A percentile compares a stretch with the other conserved stretches of the same genome.
Evolutionary conservation across 371 early-diverging fungal species (phyloP).

Genomic region (Mortierella sp.): DNA sequence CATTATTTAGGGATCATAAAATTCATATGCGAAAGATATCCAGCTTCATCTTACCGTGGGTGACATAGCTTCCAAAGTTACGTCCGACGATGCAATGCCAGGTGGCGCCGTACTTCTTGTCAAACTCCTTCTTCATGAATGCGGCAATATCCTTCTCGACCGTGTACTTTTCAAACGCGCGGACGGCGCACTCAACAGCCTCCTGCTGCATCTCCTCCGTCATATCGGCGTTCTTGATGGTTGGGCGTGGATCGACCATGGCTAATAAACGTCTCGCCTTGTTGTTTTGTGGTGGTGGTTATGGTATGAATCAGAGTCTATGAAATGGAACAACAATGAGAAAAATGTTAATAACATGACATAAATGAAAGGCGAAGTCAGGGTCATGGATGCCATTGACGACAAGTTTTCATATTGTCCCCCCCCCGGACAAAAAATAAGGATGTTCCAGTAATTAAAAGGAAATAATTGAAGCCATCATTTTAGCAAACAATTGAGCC

Average conservation of each 20-base stretch:
- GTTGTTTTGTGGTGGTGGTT: background rate
- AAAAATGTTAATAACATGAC: too few relatives aligned
- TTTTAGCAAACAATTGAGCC: constrained; percentile 2
- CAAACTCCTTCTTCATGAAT: constrained; percentile 97
- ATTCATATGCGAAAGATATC: background rate
- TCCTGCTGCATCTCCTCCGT: constrained; percentile 97
- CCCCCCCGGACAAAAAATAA: background rate
- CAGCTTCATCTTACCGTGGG: constrained; percentile 81
- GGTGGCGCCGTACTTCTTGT: constrained; percentile 96
- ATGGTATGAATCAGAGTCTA: background rate
- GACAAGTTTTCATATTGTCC: background rate
- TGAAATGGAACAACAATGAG: background rate
- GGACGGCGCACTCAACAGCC: constrained; percentile 91
- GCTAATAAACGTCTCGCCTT: background rate
- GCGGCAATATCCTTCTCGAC: constrained; percentile 97
- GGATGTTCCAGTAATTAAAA: background rate
- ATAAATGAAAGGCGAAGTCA: background rate
- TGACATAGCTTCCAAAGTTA: constrained; percentile 98
- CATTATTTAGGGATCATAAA: too few relatives aligned
- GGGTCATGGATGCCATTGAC: background rate
- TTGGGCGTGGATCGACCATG: constrained; percentile 44
- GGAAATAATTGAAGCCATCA: background rate
- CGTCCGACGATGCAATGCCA: constrained; percentile 99
- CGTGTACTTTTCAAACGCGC: constrained; percentile 94
- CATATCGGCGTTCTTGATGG: constrained; percentile 98